Evolutionary conservation across 768 basidiomycete genomes (phyloP), one percentile per base, ranked within the genome.

Genomic region (Macrolepiota fuliginosa): DNA sequence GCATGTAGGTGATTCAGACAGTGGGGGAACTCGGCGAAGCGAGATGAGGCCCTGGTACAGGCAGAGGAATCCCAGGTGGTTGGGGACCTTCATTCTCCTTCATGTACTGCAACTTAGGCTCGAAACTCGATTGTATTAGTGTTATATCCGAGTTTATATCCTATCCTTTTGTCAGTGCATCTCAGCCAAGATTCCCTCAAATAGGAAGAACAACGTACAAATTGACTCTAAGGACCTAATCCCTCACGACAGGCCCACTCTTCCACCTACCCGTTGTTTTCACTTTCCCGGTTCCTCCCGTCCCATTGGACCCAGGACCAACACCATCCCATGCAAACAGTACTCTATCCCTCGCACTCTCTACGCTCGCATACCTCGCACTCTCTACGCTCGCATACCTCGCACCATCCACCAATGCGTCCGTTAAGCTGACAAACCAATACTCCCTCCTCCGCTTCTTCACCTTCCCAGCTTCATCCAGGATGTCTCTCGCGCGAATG

Each of bases 381-480:
- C 75, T n/a, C n/a, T 58, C 56, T 2, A 58, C 29, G 37, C 62
- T 40, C 10, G 56, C 47, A 29, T 56, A 60, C 17, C 58, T 66
- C 32, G 63, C 61, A 10, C 76, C 74, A 53, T 68, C 53, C 22
- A 77, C 68, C 2, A 67, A 19, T 1, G 72, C 66, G 54, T 71
- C 66, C 12, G 66, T 63, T 22, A 77, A 61, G 17, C 69, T 71
- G 35, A 77, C 65, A 63, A 71, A 68, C 76, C 76, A 77, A 63
- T 76, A 73, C 12, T 73, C 74, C 40, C 71, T 22, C n/a, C 24
- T 54, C 32, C 13, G 35, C 12, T 25, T 35, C n/a, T 27, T 42
- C 15, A 24, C 6, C n/a, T 53, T 60, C 1, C 22, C 39, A 0
- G 3, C 25, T 12, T n/a, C 37, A 22, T 29, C 9, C 17, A 35